Percentiles rank a stretch among this genome's conserved stretches.
phyloP scores from a whole-genome alignment of 2,329 filamentous ascomycete species.

The Pseudohalonectria lignicola region DNA sequence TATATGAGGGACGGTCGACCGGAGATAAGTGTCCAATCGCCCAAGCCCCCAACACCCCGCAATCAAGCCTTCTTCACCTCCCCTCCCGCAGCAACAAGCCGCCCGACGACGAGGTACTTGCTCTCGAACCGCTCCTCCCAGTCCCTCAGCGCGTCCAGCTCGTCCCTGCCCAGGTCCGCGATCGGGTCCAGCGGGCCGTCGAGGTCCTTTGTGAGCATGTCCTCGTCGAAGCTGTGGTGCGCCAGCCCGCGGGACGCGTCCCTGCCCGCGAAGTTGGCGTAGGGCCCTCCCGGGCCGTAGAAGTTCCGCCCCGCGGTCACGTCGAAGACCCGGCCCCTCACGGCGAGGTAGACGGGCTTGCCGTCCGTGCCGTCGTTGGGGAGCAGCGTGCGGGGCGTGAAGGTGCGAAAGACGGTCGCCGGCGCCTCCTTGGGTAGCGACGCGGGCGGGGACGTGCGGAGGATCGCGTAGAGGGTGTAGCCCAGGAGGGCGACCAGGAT shows the following conservation, averaged over 20 bases:
- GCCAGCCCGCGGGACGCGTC: conserved; percentile 85
- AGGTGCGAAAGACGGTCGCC: conserved; percentile 52
- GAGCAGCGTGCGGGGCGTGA: conserved; percentile 71
- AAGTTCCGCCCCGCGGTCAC: conserved; percentile 81
- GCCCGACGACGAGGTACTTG: conserved; percentile 93
- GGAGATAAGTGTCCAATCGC: too few relatives aligned
- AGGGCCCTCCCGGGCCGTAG: conserved; percentile 91
- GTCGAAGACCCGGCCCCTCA: conserved; percentile 85
- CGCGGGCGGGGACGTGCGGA: conserved; percentile 35
- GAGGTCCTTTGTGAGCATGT: conserved; percentile 88
- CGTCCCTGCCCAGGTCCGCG: conserved; percentile 58
- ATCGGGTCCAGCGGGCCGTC: conserved; percentile 73
- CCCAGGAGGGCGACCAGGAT: conserved; percentile 44
- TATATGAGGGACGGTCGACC: too few relatives aligned
- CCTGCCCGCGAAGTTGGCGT: conserved; percentile 89
- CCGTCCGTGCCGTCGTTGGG: conserved; percentile 70
- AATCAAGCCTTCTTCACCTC: conserved; percentile 16
- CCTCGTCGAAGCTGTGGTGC: conserved; percentile 84
- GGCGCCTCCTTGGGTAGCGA: conserved; percentile 40
- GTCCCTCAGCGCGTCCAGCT: conserved; percentile 71
- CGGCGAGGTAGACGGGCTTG: conserved; percentile 77
- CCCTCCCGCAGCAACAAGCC: conserved; percentile 51
- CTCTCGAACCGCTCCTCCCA: conserved; percentile 92
- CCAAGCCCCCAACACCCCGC: too few relatives aligned
- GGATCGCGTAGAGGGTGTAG: conserved; percentile 46